Conservation (phyloP, 805 yeast genomes). For the Ogataea corticis region DNA sequence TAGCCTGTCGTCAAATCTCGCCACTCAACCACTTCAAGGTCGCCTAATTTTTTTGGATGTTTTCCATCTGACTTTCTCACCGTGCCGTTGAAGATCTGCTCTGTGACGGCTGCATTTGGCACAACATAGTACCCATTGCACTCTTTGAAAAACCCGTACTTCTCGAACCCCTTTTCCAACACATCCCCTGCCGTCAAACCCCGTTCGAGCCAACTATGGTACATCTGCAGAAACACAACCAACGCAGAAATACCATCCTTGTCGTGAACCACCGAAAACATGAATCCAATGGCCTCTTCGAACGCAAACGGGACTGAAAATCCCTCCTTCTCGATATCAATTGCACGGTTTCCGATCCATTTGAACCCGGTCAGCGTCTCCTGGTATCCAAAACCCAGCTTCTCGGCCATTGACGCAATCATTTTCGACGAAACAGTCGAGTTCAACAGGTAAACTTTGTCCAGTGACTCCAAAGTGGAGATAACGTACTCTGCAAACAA, state of each 20-base stretch:
- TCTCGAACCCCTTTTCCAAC: conserved; percentile 56
- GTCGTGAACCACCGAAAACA: conserved; percentile 83
- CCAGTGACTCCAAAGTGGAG: conserved; percentile 30
- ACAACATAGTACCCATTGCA: conserved; percentile 84
- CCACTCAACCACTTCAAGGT: conserved; percentile 60
- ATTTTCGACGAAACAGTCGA: conserved; percentile 93
- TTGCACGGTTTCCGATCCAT: conserved; percentile 93
- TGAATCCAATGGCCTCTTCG: conserved; percentile 95
- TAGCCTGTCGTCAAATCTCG: conserved; percentile 83
- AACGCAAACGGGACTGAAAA: conserved; percentile 80
- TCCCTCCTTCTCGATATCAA: conserved; percentile 65
- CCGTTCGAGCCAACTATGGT: conserved; percentile 45
- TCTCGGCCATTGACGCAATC: conserved; percentile 64
- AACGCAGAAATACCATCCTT: conserved; percentile 92
- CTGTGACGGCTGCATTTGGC: conserved; percentile 51
- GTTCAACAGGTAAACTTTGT: conserved; percentile 59
- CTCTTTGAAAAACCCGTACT: conserved; percentile 81
- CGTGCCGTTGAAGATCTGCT: conserved; percentile 54
- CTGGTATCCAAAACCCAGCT: conserved; percentile 57
- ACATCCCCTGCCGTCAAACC: conserved; percentile 46
- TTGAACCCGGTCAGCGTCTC: conserved; percentile 96
- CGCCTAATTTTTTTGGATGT: conserved; percentile 56
- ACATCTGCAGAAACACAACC: conserved; percentile 70
- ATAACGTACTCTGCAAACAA: conserved; percentile 71
- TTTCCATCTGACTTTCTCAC: conserved; percentile 23